A percentile compares a stretch with the other conserved stretches of the same genome.
These are phyloP conservation scores for Circinella minor DNA, from an alignment of 371 early-diverging fungal genomes.

Conservation along the genomic window DNA sequence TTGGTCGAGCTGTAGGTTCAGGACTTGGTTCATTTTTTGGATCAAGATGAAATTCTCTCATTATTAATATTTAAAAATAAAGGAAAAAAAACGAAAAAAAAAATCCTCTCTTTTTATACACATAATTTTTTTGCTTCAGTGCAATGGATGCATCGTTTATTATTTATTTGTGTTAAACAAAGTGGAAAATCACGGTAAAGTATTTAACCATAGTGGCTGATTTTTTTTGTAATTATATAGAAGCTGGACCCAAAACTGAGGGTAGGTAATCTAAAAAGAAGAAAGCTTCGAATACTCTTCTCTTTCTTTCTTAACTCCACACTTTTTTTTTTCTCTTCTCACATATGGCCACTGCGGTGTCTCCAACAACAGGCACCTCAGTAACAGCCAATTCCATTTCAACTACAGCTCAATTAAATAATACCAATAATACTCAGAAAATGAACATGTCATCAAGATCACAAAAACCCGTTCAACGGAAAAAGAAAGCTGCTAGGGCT, in stretches of 20 bases:
- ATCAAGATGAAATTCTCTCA: conserved; percentile 25
- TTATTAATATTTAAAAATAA: background rate
- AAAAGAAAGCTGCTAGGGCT: conserved; percentile 39
- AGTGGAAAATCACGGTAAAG: background rate
- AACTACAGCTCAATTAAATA: background rate
- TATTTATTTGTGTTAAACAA: background rate
- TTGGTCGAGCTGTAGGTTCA: conserved; percentile 44
- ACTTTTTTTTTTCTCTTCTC: background rate
- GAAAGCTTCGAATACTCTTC: no score
- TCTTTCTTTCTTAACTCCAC: background rate
- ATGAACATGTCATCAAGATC: conserved; percentile 1
- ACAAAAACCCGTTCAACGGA: conserved; percentile 19
- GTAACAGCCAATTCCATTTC: conserved; percentile 1
- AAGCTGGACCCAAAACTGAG: background rate
- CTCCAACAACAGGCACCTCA: conserved; percentile 11
- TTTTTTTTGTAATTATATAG: background rate
- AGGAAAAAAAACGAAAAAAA: background rate
- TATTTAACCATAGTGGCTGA: conserved; percentile 8
- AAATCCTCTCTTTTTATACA: background rate
- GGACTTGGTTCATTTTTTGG: conserved; percentile 44
- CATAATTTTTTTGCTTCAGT: background rate
- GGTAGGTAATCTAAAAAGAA: no score
- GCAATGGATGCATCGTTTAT: background rate
- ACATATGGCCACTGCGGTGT: conserved; percentile 4
- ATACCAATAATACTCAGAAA: background rate